Conservation (phyloP, 768 basidiomycete species). For the Boletellus ananiceps region DNA sequence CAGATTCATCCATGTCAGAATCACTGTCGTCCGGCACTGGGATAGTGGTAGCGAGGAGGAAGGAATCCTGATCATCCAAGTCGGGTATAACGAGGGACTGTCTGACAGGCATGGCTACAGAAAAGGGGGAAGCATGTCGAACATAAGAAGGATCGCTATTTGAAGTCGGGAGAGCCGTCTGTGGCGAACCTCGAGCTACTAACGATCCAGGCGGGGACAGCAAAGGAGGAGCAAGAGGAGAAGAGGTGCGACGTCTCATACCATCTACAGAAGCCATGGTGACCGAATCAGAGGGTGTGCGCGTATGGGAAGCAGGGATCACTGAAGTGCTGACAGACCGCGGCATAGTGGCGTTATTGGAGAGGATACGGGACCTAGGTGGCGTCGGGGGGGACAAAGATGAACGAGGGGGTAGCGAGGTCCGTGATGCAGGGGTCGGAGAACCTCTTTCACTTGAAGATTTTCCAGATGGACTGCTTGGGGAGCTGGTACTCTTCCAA, state of each 20-base stretch:
- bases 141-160: conserved; percentile 23
- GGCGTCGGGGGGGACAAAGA: conserved; percentile 44
- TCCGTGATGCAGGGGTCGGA: conserved; percentile 36
- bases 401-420: conserved; percentile 45
- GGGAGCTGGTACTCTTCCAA: conserved; percentile 35
- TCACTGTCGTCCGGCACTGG: conserved; percentile 76
- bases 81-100: conserved; percentile 44
- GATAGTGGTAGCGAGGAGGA: conserved; percentile 65
- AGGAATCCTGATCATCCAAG: conserved; percentile 49
- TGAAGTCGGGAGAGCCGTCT: conserved; percentile 36
- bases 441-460: conserved; percentile 39
- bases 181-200: conserved; percentile 37
- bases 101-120: conserved; percentile 35
- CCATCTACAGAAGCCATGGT: conserved; percentile 22
- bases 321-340: conserved; percentile 42
- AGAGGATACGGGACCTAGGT: conserved; percentile 40
- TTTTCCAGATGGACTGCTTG: conserved; percentile 39
- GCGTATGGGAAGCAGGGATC: conserved; percentile 34
- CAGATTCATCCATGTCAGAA: conserved; percentile 54
- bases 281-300: conserved; percentile 42
- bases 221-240: conserved; percentile 37
- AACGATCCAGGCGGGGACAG: conserved; percentile 32
- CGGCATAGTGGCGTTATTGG: conserved; percentile 32
- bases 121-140: conserved; percentile 9
- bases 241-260: conserved; percentile 44